phyloP scores from a whole-genome alignment of 257 asterid genomes.

The Linderniella brevidens region DNA sequence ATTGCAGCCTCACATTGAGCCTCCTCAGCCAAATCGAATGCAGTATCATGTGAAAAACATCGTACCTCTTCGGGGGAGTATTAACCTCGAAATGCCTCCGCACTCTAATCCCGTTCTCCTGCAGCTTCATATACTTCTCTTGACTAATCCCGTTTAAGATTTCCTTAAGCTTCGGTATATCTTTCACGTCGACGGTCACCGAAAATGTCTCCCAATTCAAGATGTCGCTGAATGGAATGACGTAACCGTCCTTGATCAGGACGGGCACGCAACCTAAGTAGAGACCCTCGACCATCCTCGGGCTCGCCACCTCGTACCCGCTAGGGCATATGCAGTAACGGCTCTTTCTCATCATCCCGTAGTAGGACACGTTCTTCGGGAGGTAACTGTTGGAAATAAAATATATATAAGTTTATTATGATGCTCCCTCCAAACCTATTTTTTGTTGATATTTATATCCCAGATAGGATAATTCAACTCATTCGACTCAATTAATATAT shows the following conservation, averaged over 20 bases:
- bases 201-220: conserved; percentile 46
- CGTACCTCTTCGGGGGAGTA: conserved; percentile 23
- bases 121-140: conserved; percentile 23
- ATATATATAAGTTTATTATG: no score
- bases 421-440: no score
- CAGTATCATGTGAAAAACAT: conserved; percentile 30
- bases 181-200: conserved; percentile 14
- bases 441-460: no score
- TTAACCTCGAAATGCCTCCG: conserved; percentile 34
- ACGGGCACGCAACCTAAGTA: conserved; percentile 42
- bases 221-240: conserved; percentile 41
- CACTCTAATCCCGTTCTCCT: conserved; percentile 14
- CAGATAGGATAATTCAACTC: no score
- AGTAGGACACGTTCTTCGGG: conserved; percentile 20
- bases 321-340: conserved; percentile 45
- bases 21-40: conserved; percentile 60
- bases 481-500: no score
- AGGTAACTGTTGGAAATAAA: conserved; percentile 15
- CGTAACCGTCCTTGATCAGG: conserved; percentile 23
- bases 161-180: conserved; percentile 24
- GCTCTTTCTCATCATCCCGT: conserved; percentile 18
- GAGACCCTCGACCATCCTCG: conserved; percentile 36
- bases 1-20: conserved; percentile 22
- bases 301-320: conserved; percentile 64
- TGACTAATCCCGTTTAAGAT: conserved; percentile 21